These are phyloP conservation scores for Calophaca sinica DNA, from an alignment of 306 rosid genomes.

Conservation along the genomic window DNA sequence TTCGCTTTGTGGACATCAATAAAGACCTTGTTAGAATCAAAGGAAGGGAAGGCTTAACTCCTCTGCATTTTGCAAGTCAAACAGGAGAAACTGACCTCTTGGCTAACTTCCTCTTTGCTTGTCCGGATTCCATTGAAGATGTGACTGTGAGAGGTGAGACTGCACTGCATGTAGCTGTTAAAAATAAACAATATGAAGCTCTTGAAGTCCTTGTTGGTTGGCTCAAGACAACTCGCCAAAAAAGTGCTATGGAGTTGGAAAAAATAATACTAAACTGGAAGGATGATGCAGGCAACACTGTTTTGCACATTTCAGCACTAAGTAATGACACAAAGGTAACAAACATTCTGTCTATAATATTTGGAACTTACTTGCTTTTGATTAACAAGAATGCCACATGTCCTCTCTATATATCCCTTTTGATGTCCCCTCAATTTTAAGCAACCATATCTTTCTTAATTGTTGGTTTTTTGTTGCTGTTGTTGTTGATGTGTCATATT, in stretches of 20 bases:
- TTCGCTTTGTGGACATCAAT: slow-evolving; percentile 17
- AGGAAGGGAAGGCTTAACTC: slow-evolving; percentile 32
- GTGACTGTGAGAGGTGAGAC: slow-evolving; percentile 7
- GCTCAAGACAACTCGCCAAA: not conserved
- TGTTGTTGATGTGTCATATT: no score
- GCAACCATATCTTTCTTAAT: no score
- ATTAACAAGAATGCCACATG: not conserved
- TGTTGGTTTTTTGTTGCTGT: no score
- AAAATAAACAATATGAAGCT: not conserved
- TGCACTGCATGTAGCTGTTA: slow-evolving; percentile 1
- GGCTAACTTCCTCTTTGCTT: not conserved
- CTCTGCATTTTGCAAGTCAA: slow-evolving; percentile 23
- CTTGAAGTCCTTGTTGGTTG: slow-evolving; percentile 25
- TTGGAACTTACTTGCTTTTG: not conserved
- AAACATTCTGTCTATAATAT: not conserved
- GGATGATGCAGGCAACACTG: slow-evolving; percentile 4
- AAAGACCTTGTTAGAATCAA: slow-evolving; percentile 24
- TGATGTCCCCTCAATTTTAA: not conserved
- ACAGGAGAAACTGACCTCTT: slow-evolving; percentile 10
- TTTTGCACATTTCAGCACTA: slow-evolving; percentile 4
- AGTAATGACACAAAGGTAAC: slow-evolving; percentile 10
- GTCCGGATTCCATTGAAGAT: slow-evolving; percentile 29
- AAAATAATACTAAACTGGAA: not conserved
- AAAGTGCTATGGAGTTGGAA: not conserved
- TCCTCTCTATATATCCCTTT: not conserved